Base-by-base conservation (phyloP, 164 flowering plant species). In the Piper longum region DNA sequence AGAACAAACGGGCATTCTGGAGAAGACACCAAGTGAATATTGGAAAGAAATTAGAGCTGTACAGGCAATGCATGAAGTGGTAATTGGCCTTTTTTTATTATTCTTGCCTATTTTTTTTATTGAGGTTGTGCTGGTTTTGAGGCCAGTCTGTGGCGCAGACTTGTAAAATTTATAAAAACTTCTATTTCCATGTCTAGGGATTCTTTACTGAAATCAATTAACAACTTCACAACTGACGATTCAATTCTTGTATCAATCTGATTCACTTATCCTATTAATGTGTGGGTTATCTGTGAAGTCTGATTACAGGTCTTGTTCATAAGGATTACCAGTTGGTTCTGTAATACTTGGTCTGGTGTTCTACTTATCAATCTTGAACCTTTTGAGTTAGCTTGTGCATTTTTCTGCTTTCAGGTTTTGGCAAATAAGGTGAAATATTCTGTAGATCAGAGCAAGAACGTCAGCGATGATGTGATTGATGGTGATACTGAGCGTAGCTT, bases 1-100 rank as follows among this genome's bases (percentile, higher is more conserved):
- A 74, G 71, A 76, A 60, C 79, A 76, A 69, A 79, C 73, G 57
- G 41, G 58, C 63, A 72, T 89, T 63, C 91, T 87, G 62, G 77
- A 84, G 39, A 82, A 78, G 71, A 71, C 84, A 64, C 90, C 95
- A 36, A 74, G 72, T 69, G 97, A 87, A 58, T 85, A 85, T 74
- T 89, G 96, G 93, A 85, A 85, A 76, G 89, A 85, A 79, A 85
- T 85, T 57, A 79, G 85, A 77, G 76, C 87, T 68, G 87, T 87
- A 36, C 82, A 84, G 68, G 76, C 85, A 65, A 80, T 85, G 91
- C 96, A 87, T 71, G 88, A 87, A 67, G 77, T 75, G 88, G 91
- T 89, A 81, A 72, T 41, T 62, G 8, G 40, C 56, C 62, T 41
- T 55, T 40, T 60, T 42, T 57, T 57, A 17, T 61, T 44, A 54